These are phyloP conservation scores for Kwoniella sp. DNA, from an alignment of 768 basidiomycete species.

Conservation along the genomic window DNA sequence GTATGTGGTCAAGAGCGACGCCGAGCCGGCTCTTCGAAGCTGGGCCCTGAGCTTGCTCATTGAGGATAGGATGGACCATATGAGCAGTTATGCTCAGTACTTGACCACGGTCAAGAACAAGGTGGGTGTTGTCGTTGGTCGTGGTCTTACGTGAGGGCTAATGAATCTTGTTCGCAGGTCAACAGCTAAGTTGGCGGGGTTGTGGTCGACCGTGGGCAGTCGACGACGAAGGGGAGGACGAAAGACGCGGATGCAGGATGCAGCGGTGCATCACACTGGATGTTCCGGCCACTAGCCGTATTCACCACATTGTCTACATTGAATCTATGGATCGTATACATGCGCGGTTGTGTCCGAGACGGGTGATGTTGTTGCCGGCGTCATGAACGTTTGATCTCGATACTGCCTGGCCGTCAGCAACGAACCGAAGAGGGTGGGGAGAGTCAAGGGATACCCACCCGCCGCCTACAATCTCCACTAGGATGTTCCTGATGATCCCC, in stretches of 20 bases:
- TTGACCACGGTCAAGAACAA: constrained; percentile 85
- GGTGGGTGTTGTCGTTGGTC: constrained; percentile 52
- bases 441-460: constrained; percentile 22
- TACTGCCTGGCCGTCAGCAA: too few species aligned
- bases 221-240: background rate
- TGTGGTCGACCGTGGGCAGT: background rate
- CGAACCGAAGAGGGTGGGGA: too few species aligned
- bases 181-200: too few species aligned
- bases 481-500: constrained; percentile 6
- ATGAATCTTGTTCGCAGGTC: background rate
- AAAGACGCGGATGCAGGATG: too few species aligned
- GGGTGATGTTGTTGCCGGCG: too few species aligned
- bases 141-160: background rate
- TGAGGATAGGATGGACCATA: constrained; percentile 89
- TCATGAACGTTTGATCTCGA: too few species aligned
- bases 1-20: constrained; percentile 96
- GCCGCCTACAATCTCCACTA: constrained; percentile 20
- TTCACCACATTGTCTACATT: too few species aligned
- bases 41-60: constrained; percentile 94
- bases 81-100: constrained; percentile 95
- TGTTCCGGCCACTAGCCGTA: too few species aligned
- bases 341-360: too few species aligned
- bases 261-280: too few species aligned
- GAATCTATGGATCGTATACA: too few species aligned
- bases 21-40: constrained; percentile 84